Percentiles rank a stretch among this genome's conserved stretches.
Conservation (phyloP, 169 alveolate species). For the Cryptosporidium sp. region DNA sequence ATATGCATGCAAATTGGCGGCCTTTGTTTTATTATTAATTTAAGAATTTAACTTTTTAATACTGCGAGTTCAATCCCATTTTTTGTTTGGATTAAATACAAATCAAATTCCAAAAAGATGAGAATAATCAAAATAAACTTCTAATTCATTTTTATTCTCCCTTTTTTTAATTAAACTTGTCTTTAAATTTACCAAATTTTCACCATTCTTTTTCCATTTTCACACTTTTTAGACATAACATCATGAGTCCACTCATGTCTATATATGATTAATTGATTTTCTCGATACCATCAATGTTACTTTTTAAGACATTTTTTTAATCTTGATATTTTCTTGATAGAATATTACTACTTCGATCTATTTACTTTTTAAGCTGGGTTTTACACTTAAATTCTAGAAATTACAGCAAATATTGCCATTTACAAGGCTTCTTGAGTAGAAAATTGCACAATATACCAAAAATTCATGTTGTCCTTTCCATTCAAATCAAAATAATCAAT, state of each 20-base stretch:
- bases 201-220: not conserved
- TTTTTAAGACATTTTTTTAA: not conserved
- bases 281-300: constrained; percentile 4
- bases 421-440: not conserved
- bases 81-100: not conserved
- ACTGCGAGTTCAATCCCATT: not conserved
- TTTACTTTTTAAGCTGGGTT: too few relatives aligned
- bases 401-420: too few relatives aligned
- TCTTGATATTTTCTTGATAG: too few relatives aligned
- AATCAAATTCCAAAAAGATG: not conserved
- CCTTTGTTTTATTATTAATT: not conserved
- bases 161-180: not conserved
- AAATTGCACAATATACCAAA: not conserved
- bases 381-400: not conserved
- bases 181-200: not conserved
- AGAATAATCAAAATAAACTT: not conserved
- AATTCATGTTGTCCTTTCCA: too few relatives aligned
- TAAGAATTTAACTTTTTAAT: not conserved
- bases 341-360: too few relatives aligned
- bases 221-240: constrained; percentile 16
- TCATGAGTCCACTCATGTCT: constrained; percentile 26
- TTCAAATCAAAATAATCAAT: too few relatives aligned
- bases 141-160: not conserved
- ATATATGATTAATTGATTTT: not conserved
- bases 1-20: constrained; percentile 24